phyloP scores from a whole-genome alignment of 2,329 filamentous ascomycete species.

The Botrytis elliptica region DNA sequence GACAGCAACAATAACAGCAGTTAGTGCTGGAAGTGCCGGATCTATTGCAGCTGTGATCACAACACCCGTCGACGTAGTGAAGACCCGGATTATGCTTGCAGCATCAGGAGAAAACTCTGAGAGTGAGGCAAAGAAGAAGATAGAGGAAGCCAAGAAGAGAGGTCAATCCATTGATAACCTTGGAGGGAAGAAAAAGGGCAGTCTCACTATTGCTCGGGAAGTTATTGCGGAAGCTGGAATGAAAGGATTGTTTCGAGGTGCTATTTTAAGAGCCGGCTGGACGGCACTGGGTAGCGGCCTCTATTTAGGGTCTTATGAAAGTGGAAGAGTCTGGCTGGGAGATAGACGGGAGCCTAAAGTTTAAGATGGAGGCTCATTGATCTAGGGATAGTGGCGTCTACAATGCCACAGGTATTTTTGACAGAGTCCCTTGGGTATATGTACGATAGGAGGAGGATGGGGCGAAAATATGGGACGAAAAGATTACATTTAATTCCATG shows the following conservation, averaged over 20 bases:
- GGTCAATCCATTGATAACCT: slow-evolving; percentile 32
- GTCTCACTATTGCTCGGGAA: slow-evolving; percentile 60
- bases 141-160: slow-evolving; percentile 33
- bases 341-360: slow-evolving; percentile 25
- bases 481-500: background rate
- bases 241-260: slow-evolving; percentile 75
- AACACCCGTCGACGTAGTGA: slow-evolving; percentile 85
- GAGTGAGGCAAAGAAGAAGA: slow-evolving; percentile 33
- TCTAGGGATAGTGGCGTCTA: background rate
- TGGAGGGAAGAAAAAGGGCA: slow-evolving; percentile 43
- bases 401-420: background rate
- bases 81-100: slow-evolving; percentile 83
- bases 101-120: slow-evolving; percentile 43
- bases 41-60: slow-evolving; percentile 76
- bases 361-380: background rate
- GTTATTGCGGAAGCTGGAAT: slow-evolving; percentile 67
- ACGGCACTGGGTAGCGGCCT: slow-evolving; percentile 79
- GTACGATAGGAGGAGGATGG: background rate
- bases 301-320: slow-evolving; percentile 85
- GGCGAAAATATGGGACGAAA: background rate
- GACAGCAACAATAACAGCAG: slow-evolving; percentile 68
- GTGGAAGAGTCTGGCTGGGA: slow-evolving; percentile 63
- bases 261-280: slow-evolving; percentile 71
- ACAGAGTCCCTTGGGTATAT: background rate
- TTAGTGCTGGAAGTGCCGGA: slow-evolving; percentile 72